These are phyloP conservation scores for Ogataea angusta DNA, from an alignment of 805 yeast species.

Conservation along the genomic window DNA sequence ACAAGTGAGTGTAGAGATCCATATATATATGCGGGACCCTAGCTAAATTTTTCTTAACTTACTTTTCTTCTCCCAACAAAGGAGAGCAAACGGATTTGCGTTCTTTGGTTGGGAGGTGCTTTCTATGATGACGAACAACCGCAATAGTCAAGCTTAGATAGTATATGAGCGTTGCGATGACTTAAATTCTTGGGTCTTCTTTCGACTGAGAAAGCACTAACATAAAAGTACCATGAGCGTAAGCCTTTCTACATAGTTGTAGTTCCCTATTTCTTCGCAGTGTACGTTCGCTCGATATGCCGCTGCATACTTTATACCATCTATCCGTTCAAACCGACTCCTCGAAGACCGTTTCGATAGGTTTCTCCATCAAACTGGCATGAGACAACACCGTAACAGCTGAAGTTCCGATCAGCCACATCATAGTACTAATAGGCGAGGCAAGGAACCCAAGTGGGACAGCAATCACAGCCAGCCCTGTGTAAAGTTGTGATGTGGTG, in stretches of 20 bases:
- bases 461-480: conserved; percentile 71
- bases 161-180: conserved; percentile 40
- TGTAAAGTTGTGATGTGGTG: conserved; percentile 83
- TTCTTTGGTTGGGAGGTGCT: conserved; percentile 2
- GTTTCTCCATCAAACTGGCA: conserved; percentile 93
- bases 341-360: conserved; percentile 95
- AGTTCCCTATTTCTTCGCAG: no score
- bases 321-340: conserved; percentile 44
- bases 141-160: conserved; percentile 41
- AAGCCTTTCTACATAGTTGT: no score
- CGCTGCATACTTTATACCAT: not conserved
- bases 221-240: no score
- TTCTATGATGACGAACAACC: conserved; percentile 32
- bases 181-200: conserved; percentile 37
- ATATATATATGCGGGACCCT: no score
- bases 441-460: conserved; percentile 43
- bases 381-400: conserved; percentile 83
- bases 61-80: conserved; percentile 2
- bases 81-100: conserved; percentile 3
- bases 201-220: conserved; percentile 29
- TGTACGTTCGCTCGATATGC: not conserved
- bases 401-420: conserved; percentile 97
- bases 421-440: conserved; percentile 66
- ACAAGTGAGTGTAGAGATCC: no score
- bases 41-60: not conserved